Percentiles rank a stretch among this genome's conserved stretches.
Evolutionary conservation across 148 eudicot genomes (phyloP).

Genomic region (Rhododendron molle): DNA sequence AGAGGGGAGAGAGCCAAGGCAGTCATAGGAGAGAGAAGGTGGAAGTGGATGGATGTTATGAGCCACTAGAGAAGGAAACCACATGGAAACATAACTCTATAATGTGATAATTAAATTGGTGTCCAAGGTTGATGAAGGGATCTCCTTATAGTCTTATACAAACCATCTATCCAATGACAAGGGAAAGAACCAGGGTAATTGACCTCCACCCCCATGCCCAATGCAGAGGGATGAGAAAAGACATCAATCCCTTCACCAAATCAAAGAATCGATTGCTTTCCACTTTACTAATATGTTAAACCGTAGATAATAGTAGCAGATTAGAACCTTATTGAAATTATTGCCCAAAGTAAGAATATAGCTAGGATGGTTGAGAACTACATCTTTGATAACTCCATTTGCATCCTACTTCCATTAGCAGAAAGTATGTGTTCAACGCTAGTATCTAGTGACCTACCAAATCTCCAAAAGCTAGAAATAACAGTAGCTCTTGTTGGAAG

Average conservation of each 20-base stretch:
- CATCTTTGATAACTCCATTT: conserved; percentile 48
- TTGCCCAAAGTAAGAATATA: background rate
- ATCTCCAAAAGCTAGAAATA: conserved; percentile 26
- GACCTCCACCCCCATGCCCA: background rate
- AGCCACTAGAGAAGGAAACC: background rate
- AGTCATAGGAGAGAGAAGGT: background rate
- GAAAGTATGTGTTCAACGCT: conserved; percentile 38
- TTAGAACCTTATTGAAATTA: background rate
- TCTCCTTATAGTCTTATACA: background rate
- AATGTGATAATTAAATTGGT: background rate
- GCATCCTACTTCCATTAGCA: conserved; percentile 51
- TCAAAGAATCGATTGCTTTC: background rate
- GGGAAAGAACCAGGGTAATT: background rate
- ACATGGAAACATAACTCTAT: background rate
- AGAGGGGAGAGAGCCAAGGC: background rate
- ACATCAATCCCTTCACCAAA: background rate
- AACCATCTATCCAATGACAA: background rate
- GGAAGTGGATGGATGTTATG: background rate
- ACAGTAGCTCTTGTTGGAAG: conserved; percentile 41
- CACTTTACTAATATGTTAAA: background rate
- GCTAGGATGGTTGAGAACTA: conserved; percentile 18
- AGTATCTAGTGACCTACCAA: conserved; percentile 32
- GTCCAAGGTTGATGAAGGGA: background rate
- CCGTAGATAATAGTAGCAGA: background rate
- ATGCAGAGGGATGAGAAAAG: background rate